Base-by-base conservation (phyloP, 2,329 filamentous ascomycete genomes). In the Coniochaeta sp. region DNA sequence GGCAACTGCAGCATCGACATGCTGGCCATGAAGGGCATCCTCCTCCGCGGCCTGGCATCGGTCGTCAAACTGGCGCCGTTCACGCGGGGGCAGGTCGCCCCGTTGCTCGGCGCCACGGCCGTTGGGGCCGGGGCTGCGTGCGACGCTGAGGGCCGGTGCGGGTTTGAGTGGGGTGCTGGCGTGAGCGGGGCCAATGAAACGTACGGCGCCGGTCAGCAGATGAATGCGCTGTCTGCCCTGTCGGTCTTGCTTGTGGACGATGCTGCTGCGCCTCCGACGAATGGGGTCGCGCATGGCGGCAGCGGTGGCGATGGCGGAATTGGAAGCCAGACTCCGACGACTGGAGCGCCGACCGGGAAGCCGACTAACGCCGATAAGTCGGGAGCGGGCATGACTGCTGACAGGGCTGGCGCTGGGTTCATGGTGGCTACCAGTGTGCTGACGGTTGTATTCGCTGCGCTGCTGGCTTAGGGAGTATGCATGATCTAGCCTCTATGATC, bases 1-100 rank as follows among this genome's bases (percentile, higher is more conserved):
- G 56, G 52, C 10, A 71, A 62, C 2, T 87, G 83, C 67, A 78
- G 77, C 56, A 70, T 70, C 20, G 83, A 86, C 58, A 78, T 83
- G 63, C 70, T 73, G 50, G 73, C 75, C 18, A 84, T 79, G 71
- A 83, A 83, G 60, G 78, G 77, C 8, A 73, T 78, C 45, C 65
- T 82, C 22, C 69, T 76, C 31, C 71, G 75, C 16, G 79, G 75
- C 71, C 68, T 84, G 55, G 73, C 74, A 2, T 65, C 71, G 14
- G 71, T 74, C 1, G 67, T 72, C 1, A 66, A 77, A 53, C 52
- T 83, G 14, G 76, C 77, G 1, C 79, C 80, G 0, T 75, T 70
- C 48, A 74, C 72, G 0, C 62, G 64, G 28, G 65, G 70, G 8
- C 54, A 51, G 0, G 76, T 83, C 54, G 64, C 71, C 55, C 63